Evolutionary conservation across 2,329 filamentous ascomycete genomes (phyloP).

Genomic region (Botrytis galanthina): DNA sequence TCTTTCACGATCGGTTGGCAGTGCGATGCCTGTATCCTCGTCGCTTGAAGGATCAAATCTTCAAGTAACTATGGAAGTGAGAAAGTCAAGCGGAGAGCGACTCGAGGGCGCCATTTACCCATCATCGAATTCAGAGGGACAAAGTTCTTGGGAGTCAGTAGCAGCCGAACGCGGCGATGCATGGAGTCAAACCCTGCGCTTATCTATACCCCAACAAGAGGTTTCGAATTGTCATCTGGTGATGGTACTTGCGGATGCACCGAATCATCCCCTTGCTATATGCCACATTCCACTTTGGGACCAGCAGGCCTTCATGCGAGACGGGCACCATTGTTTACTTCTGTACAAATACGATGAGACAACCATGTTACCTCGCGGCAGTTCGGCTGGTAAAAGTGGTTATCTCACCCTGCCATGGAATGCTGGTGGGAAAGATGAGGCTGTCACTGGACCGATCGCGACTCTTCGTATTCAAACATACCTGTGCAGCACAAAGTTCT

Average conservation of each 20-base stretch:
- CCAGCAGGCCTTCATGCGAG: constrained; percentile 81
- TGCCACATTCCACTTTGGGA: constrained; percentile 95
- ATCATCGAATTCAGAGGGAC: constrained; percentile 73
- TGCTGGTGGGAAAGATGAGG: constrained; percentile 63
- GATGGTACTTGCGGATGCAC: constrained; percentile 84
- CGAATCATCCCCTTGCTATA: constrained; percentile 84
- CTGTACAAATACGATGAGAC: constrained; percentile 91
- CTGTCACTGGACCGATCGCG: constrained; percentile 74
- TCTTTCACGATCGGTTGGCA: constrained; percentile 66
- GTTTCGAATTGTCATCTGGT: constrained; percentile 82
- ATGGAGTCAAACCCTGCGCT: constrained; percentile 85
- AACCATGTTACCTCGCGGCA: constrained; percentile 66
- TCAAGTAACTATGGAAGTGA: constrained; percentile 86
- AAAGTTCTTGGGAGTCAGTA: constrained; percentile 86
- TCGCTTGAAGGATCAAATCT: constrained; percentile 68
- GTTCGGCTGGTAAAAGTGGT: constrained; percentile 70
- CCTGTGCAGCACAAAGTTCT: constrained; percentile 91
- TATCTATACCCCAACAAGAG: constrained; percentile 75
- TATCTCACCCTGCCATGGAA: constrained; percentile 85
- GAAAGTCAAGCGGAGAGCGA: constrained; percentile 72
- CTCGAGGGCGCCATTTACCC: constrained; percentile 86
- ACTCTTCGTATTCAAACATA: constrained; percentile 78
- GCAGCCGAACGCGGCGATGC: constrained; percentile 73
- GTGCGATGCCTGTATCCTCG: constrained; percentile 66
- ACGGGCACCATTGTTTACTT: constrained; percentile 76